Conservation (phyloP, 1,284 basidiomycete genomes). For the Stygiomarasmius scandens region DNA sequence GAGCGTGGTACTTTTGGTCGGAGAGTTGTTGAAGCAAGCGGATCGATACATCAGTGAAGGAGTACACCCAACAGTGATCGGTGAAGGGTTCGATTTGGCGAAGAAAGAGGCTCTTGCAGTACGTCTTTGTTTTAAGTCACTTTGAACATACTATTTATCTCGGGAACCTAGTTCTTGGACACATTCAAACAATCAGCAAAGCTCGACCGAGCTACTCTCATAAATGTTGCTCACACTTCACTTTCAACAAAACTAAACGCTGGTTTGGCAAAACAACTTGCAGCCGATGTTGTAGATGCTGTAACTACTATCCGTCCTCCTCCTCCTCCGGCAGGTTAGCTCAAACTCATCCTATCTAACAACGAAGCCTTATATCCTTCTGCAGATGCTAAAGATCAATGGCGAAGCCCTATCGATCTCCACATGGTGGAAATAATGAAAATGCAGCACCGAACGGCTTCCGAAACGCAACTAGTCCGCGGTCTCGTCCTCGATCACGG, state of each 20-base stretch:
- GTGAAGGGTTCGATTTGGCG: slow-evolving; percentile 94
- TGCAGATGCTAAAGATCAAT: slow-evolving; percentile 64
- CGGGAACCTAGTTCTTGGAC: slow-evolving; percentile 82
- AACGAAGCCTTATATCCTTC: slow-evolving; percentile 21
- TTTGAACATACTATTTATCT: slow-evolving; percentile 12
- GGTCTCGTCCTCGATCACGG: slow-evolving; percentile 97
- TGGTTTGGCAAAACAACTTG: slow-evolving; percentile 85
- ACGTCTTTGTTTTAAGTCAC: slow-evolving; percentile 34
- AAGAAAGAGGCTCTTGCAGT: slow-evolving; percentile 93
- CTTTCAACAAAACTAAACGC: slow-evolving; percentile 92
- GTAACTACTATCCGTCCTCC: slow-evolving; percentile 87
- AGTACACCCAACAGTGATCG: slow-evolving; percentile 96
- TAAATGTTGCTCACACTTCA: slow-evolving; percentile 93
- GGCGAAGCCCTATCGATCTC: slow-evolving; percentile 90
- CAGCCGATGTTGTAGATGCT: slow-evolving; percentile 94
- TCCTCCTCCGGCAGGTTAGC: slow-evolving; percentile 58
- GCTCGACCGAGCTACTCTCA: slow-evolving; percentile 88
- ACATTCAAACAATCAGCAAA: slow-evolving; percentile 78
- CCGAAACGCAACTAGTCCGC: slow-evolving; percentile 96
- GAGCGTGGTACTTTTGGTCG: slow-evolving; percentile 95
- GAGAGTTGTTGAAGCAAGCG: slow-evolving; percentile 96
- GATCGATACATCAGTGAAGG: slow-evolving; percentile 98
- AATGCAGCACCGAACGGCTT: slow-evolving; percentile 99
- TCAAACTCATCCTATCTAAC: slow-evolving; percentile 18
- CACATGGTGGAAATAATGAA: slow-evolving; percentile 99